Percentiles rank a stretch among this genome's conserved stretches.
Evolutionary conservation across 306 rosid genomes (phyloP).

Genomic region (Prunus dulcis): DNA sequence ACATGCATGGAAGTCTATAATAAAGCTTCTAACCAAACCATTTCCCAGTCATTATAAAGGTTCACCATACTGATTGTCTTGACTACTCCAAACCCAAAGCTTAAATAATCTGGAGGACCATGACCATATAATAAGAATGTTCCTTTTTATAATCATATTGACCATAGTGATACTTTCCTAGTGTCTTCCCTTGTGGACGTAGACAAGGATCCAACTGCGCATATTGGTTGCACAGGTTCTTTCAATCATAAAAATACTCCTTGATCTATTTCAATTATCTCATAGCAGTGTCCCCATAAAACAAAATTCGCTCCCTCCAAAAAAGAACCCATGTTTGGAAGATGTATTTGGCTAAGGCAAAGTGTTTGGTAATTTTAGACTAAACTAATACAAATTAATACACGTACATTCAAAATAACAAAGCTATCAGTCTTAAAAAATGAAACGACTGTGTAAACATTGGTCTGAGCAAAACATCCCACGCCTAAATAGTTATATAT

Average conservation of each 20-base stretch:
- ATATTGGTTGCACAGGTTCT: not conserved
- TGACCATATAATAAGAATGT: not conserved
- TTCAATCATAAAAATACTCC: not conserved
- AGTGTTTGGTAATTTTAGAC: not conserved
- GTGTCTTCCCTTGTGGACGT: not conserved
- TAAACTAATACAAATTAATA: not conserved
- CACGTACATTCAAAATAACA: not conserved
- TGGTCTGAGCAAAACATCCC: not conserved
- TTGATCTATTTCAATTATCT: not conserved
- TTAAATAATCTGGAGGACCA: not conserved
- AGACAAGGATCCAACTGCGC: not conserved
- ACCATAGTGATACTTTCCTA: not conserved
- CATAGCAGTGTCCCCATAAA: not conserved
- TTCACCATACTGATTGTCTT: not conserved
- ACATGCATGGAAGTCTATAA: not conserved
- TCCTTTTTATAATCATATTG: not conserved
- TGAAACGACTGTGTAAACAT: not conserved
- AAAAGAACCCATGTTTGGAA: not conserved
- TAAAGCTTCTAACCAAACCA: not conserved
- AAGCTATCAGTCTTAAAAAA: not conserved
- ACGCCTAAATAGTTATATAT: not conserved
- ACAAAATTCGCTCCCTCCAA: not conserved
- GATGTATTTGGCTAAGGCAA: not conserved
- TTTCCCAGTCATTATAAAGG: not conserved
- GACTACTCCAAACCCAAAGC: slow-evolving; percentile 1